Base-by-base conservation (phyloP, 306 rosid species). In the Corylus heterophylla region DNA sequence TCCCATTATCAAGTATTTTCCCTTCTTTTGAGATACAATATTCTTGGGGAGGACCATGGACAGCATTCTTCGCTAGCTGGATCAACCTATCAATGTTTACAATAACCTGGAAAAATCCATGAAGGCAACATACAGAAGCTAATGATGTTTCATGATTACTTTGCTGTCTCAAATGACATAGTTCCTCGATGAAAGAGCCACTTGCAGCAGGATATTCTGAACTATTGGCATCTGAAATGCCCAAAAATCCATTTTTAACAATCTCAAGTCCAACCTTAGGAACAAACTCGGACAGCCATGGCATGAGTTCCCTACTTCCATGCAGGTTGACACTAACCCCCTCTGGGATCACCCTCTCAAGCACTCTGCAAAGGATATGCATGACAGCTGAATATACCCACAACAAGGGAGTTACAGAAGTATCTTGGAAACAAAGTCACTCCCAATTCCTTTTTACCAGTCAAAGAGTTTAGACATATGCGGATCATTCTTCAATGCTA, bases 251-350 rank as follows among this genome's bases (percentile, higher is more conserved):
- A 85, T 83, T 83, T 75, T 76, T 95, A 64, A 91, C 82, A 45
- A 95, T 83, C 81, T 87, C 90, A 52, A 91, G 98, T 69, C 97
- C 99, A 79, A 90, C 85, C 82, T 87, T 88, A 22, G 98, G 99
- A 70, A 95, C 92, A 89, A 93, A 93, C 79, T 91, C 92, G 18
- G 98, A 97, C 79, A 95, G 92, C 98, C 98, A 93, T 4, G 97
- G 99, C 63, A 95, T 88, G 64, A 48, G 78, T 71, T 78, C 86
- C 76, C 74, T 83, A 81, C 82, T 70, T 80, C 79, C 89, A 59
- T 61, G 74, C 35, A 54, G 61, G 83, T 51, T 81, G 75, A 63
- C 67, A 44, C 86, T 71, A 79, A 87, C 91, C 77, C 88, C 91
- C 77, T 84, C 89, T 62, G 91, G 91, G 73, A 88, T 74, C 75